Evolutionary conservation across 108 stramenopile genomes (phyloP), one percentile per base, ranked within the genome.

Genomic region (Fistulifera pelliculosa): DNA sequence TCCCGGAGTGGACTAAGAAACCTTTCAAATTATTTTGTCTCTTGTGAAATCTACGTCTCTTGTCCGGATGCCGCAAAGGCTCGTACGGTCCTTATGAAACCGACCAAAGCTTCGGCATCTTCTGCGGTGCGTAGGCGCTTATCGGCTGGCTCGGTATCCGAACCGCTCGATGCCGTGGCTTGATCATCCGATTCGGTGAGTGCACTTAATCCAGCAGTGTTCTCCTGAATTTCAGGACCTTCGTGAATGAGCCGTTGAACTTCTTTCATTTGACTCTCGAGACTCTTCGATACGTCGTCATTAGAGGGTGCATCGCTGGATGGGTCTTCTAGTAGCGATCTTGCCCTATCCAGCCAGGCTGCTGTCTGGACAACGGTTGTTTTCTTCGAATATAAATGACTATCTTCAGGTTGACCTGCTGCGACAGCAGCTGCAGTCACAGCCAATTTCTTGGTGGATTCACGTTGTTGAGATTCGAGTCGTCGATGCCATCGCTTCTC

Each of bases 31-130:
- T 35, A 6, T 8, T 3, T 35, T 35, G 31, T 8, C n/a, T n/a
- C n/a, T n/a, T n/a, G 31, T 35, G 31, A 35, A 35, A 3, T 35
- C 8, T 35, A 54, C 4, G 18, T 41, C 17, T 65, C 65, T 40
- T 62, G 64, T 10, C 60, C 65, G 0, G 64, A 44, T 23, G 75
- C 66, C 19, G 71, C 77, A 15, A 68, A 68, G 0, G 70, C 77
- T 1, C 66, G 58, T 1, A 83, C 74, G 52, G 76, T 80, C 38
- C 80, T 67, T 38, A 85, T 45, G 57, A 89, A 89, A 24, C 81
- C 76, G 31, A 89, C 81, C 48, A 89, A 69, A 11, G 83, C 79
- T 41, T 85, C 62, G 7, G 79, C 87, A 60, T 85, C 87, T 69
- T 88, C 80, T 27, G 63, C 71, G 26, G 61, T 74, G 10, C 75